phyloP scores from a whole-genome alignment of 2,329 filamentous ascomycete genomes.

The Trichoderma atrobrunneum region DNA sequence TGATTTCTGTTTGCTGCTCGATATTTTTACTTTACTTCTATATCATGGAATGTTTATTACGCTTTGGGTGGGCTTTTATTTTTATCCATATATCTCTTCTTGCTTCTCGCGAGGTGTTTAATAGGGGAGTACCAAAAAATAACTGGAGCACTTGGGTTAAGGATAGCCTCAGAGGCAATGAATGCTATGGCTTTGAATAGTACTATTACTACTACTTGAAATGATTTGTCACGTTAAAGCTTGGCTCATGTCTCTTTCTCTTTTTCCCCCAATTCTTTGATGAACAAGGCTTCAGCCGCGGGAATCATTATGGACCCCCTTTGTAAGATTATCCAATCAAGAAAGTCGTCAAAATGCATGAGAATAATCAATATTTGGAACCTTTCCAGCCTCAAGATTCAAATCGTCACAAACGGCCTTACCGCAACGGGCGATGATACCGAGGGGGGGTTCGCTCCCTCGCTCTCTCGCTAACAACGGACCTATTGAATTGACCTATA shows the following conservation, averaged over 20 bases:
- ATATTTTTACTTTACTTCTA: background rate
- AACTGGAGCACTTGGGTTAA: background rate
- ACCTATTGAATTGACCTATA: background rate
- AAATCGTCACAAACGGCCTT: background rate
- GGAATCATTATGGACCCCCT: background rate
- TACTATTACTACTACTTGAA: background rate
- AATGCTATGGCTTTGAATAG: background rate
- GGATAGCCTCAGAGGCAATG: background rate
- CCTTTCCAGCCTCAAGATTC: background rate
- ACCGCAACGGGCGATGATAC: background rate
- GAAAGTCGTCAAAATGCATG: background rate
- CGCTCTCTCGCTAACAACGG: background rate
- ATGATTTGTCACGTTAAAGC: background rate
- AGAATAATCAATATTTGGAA: background rate
- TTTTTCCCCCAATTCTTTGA: too few relatives aligned
- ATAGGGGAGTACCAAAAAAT: background rate
- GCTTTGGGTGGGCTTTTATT: background rate
- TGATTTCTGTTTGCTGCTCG: background rate
- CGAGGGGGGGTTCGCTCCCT: background rate
- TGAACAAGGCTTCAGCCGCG: background rate
- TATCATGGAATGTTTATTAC: background rate
- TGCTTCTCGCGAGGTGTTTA: constrained; percentile 2
- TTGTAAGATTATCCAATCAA: too few relatives aligned
- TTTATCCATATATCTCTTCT: background rate
- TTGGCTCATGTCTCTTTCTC: background rate